Evolutionary conservation across 139 green algal genomes (phyloP), one percentile per base, ranked within the genome.

Genomic region (Chlamydomonas sp.): DNA sequence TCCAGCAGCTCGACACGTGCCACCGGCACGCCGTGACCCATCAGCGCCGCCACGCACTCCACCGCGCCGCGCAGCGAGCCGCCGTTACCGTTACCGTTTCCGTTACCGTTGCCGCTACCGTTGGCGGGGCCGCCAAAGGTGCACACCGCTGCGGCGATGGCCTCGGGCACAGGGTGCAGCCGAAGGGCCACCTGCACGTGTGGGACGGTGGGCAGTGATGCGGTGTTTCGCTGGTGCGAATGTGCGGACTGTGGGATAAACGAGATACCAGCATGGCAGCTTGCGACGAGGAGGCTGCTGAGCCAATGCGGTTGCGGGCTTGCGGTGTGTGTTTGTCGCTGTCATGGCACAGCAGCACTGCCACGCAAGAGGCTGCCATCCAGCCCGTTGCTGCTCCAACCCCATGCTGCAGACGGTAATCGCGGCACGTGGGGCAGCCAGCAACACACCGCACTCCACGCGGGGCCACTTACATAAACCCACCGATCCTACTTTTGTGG

Each of bases 1-100:
- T 97, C 94, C 59, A 97, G 89, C 74, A 97, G 84, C 89, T 97
- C 95, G 8, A 96, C 90, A 5, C 94, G 91, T 1, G 95, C 94
- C 8, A 97, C 81, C 1, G 92, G 93, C n/a, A 94, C 91, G 81
- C 88, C 93, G 75, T 73, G 89, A 60, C 90, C 93, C 85, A 95
- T 95, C 3, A 95, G 71, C n/a, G 81, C 86, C 3, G 90, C 86
- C 10, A 91, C 94, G 4, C 72, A 84, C 62, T 95, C 91, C 58
- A 95, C 93, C 6, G 92, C 92, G 5, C 85, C 88, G 57, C 92
- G 82, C 10, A 86, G 71, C 4, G 61, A 71, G 9, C 82, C 82
- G 18, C 2, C 80, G 0, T 1, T 17, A 17, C 80, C 80, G 2
- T 4, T 57, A 15, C 80, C 68, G 0, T 6, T 69, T 5, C 68